These are phyloP conservation scores for Botrytis aclada DNA, from an alignment of 2,329 filamentous ascomycete genomes.

Conservation along the genomic window DNA sequence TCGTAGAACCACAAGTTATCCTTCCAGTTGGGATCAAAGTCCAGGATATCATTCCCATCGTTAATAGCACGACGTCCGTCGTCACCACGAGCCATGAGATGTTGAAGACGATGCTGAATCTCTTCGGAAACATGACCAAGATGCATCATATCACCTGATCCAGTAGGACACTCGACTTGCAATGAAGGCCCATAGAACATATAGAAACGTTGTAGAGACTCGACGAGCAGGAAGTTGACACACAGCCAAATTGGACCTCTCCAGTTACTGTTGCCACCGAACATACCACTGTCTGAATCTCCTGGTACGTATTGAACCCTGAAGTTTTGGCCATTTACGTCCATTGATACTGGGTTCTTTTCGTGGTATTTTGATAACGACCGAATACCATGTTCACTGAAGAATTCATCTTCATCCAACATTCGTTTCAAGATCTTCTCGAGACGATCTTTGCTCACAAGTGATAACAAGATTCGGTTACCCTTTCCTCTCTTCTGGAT, in stretches of 20 bases:
- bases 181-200: slow-evolving; percentile 90
- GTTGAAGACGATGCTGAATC: slow-evolving; percentile 89
- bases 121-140: slow-evolving; percentile 92
- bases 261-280: slow-evolving; percentile 98
- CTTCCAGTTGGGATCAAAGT: slow-evolving; percentile 91
- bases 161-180: slow-evolving; percentile 89
- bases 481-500: slow-evolving; percentile 89
- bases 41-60: slow-evolving; percentile 75
- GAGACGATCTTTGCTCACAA: slow-evolving; percentile 90
- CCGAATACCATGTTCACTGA: slow-evolving; percentile 85
- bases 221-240: slow-evolving; percentile 91
- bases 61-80: slow-evolving; percentile 88
- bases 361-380: slow-evolving; percentile 91
- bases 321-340: slow-evolving; percentile 89
- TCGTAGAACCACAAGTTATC: slow-evolving; percentile 95
- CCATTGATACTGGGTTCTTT: slow-evolving; percentile 88
- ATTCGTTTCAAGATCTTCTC: slow-evolving; percentile 86
- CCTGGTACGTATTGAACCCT: slow-evolving; percentile 86
- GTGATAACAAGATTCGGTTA: slow-evolving; percentile 78
- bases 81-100: slow-evolving; percentile 81
- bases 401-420: slow-evolving; percentile 91
- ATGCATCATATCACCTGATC: slow-evolving; percentile 93
- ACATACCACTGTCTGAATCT: slow-evolving; percentile 93
- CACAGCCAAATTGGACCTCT: slow-evolving; percentile 93
- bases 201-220: slow-evolving; percentile 92